Evolutionary conservation across 441 rosid species (phyloP), one percentile per base, ranked within the genome.

Genomic region (Brassica balearica): DNA sequence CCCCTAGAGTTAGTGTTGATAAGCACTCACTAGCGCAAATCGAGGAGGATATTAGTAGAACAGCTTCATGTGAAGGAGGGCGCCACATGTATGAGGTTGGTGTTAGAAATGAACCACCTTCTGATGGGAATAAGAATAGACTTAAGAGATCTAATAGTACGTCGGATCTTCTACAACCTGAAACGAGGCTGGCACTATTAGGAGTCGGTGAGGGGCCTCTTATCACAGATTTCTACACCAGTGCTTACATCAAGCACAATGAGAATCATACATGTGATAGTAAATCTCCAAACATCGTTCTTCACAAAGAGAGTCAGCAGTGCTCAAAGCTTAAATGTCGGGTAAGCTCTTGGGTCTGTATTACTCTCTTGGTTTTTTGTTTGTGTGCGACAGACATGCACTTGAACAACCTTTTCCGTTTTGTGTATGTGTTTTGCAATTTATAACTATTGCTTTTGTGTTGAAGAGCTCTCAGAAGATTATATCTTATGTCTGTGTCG

Each of bases 71-170:
- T 62, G 85, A 83, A 71, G 84, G 77, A 22, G 68, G 55, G 19
- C 80, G 80, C 67, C 53, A 74, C 53, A 68, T 68, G 34, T 80
- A 76, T 53, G 77, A 80, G 68, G 86, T 77, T 75, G 79, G 79
- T 67, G 73, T 48, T 23, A 71, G 69, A 71, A 48, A 66, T 15
- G 77, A 75, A 14, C 62, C 70, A 55, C 71, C 77, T 67, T 79
- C 80, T 23, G 85, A 82, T 84, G 92, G 86, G 83, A 92, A 73
- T 69, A 91, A 76, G 82, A 86, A 61, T 76, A 80, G 83, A 74
- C 92, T 92, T 76, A 92, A 91, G 87, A 92, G 98, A 84, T 94
- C 97, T 76, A 92, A 77, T 78, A 94, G 98, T 73, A 88, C 94
- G 55, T 89, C 98, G 62, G 93, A 88, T 81, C 84, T 94, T 78